Base-by-base conservation (phyloP, 495 filamentous ascomycete genomes). In the Viridothelium virens region DNA sequence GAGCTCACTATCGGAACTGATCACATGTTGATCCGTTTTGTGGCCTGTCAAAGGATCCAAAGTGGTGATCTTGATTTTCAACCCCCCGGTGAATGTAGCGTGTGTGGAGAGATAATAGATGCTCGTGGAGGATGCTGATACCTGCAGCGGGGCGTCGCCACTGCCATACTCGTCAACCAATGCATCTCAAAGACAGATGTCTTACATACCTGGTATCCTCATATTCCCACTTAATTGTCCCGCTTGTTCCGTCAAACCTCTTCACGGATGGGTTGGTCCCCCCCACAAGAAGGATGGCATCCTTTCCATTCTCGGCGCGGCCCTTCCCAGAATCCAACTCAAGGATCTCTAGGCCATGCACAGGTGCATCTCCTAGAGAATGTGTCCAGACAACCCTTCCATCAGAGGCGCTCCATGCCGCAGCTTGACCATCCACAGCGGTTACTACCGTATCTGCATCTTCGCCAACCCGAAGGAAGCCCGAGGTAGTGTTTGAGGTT, bases 371-470 rank as follows among this genome's bases (percentile, higher is more conserved):
- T 5, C 65, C 70, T 68, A 89, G 84, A 48, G 78, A 77, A 39
- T 81, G 79, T 56, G 84, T 82, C 89, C 95, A 99, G 44, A 81
- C 84, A 72, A 90, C 78, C 74, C 87, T 85, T 47, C 94, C 94
- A 73, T 85, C 90, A 38, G 86, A 79, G 18, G 91, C 90, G 77
- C 89, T 87, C 91, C 92, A 97, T n/a, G 87, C 85, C 31, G 86
- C 82, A 50, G 97, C 82, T 18, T 81, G 80, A 33, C 80, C 79
- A 9, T 86, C 89, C 9, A 85, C 76, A 2, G 88, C 91, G 65
- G 87, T 87, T 4, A 90, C 82, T 3, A 97, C 77, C 63, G 86
- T 87, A 72, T 86, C 83, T 70, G 87, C 84, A 11, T 88, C 89
- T 68, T 93, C 89, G 10, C 83, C 86, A 3, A 89, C 85, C 65